These are phyloP conservation scores for Nyctanthes arbortristis DNA, from an alignment of 257 asterid genomes.

Conservation along the genomic window DNA sequence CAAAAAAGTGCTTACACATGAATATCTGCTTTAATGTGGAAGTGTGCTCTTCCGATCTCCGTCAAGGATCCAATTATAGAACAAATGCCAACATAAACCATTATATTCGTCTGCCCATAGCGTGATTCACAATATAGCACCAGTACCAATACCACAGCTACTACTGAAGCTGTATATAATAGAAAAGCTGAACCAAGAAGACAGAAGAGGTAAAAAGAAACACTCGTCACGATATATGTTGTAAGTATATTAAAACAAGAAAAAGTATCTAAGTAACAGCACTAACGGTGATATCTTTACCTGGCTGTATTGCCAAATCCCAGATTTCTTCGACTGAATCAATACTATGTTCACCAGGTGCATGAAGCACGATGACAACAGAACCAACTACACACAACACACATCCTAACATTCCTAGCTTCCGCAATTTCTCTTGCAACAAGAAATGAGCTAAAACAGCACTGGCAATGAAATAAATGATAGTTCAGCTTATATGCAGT, in stretches of 20 bases:
- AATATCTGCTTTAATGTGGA: not conserved
- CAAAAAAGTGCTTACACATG: slow-evolving; percentile 13
- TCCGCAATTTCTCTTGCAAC: slow-evolving; percentile 66
- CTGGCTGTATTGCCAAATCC: slow-evolving; percentile 81
- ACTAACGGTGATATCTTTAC: slow-evolving; percentile 30
- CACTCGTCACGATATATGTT: not conserved
- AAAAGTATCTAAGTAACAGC: slow-evolving; percentile 13
- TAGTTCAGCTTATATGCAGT: slow-evolving; percentile 7
- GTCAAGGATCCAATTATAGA: slow-evolving; percentile 80
- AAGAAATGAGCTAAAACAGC: slow-evolving; percentile 84
- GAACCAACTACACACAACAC: slow-evolving; percentile 82
- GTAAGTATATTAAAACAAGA: not conserved
- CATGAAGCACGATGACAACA: slow-evolving; percentile 79
- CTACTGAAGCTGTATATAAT: slow-evolving; percentile 63
- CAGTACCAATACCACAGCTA: slow-evolving; percentile 63
- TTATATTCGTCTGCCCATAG: slow-evolving; percentile 76
- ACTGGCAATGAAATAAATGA: slow-evolving; percentile 41
- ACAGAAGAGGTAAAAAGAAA: slow-evolving; percentile 17
- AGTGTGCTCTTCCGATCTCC: slow-evolving; percentile 45
- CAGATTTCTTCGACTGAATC: slow-evolving; percentile 86
- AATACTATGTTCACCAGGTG: slow-evolving; percentile 81
- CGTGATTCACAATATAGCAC: slow-evolving; percentile 74
- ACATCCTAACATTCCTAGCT: slow-evolving; percentile 82
- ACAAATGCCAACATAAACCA: slow-evolving; percentile 79
- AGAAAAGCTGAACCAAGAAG: slow-evolving; percentile 67